Base-by-base conservation (phyloP, 2,329 filamentous ascomycete species). In the Juglanconis oblonga region DNA sequence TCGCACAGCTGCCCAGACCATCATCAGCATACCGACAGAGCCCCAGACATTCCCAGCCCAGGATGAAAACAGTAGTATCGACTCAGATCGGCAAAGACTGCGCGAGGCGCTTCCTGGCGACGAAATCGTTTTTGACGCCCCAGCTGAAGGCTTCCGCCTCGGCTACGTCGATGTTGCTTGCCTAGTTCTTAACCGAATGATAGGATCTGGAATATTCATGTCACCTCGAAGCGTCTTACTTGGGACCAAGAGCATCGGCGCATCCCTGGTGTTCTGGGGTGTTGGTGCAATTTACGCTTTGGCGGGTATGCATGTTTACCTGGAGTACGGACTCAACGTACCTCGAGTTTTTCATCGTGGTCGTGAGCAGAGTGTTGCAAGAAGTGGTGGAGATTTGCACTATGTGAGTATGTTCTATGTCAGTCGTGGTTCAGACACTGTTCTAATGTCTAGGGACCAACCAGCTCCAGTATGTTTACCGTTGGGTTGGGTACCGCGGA, bases 301-400 rank as follows among this genome's bases (percentile, higher is more conserved):
- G 53, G 64, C 71, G 10, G 70, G 75, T 1, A 65, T 69, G 10
- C 73, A 75, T 33, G 73, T 75, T 8, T 75, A 74, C 57, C 70
- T 81, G 11, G 79, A 81, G 61, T 78, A 79, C 52, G 78, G 79
- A 2, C 71, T 81, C 17, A 78, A 77, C 35, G 72, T 80, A 33
- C 79, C 79, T 10, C 72, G 77, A 24, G 76, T 76, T 55, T 67
- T 71, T 29, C 72, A 76, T 36, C 67, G 73, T 14, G 74, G 74
- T 9, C 63, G 74, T 10, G 73, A 76, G 58, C 73, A 74, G 58
- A 71, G 70, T 33, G 74, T 79, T 1, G 77, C 78, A 7, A 71
- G 78, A 45, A 78, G 74, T 50, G 78, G 78, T 3, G 79, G 77
- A 29, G 78, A 79, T 58, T 74, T 80, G 58, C 78, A 80, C 64